Evolutionary conservation across 2,329 filamentous ascomycete species (phyloP).

Genomic region (Pestalotiopsis fici): DNA sequence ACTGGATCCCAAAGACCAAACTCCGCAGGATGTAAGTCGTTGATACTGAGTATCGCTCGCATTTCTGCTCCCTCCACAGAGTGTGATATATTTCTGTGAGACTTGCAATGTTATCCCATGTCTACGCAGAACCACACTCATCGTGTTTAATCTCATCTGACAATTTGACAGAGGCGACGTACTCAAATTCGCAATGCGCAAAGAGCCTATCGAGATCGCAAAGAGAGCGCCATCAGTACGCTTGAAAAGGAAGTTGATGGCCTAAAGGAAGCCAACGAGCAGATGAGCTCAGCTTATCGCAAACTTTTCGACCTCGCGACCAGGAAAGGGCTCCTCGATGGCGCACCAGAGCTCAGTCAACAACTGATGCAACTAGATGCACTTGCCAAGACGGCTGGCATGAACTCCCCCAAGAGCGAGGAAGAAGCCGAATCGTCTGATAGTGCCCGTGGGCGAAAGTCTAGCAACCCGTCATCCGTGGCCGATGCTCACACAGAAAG

Average conservation of each 20-base stretch:
- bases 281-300: slow-evolving; percentile 74
- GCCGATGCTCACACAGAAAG: background rate
- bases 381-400: slow-evolving; percentile 49
- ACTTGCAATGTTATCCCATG: background rate
- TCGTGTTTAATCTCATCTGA: slow-evolving; percentile 15
- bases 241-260: slow-evolving; percentile 70
- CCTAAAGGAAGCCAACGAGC: slow-evolving; percentile 69
- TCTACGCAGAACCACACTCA: background rate
- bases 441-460: slow-evolving; percentile 15
- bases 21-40: slow-evolving; percentile 73
- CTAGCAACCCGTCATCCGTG: slow-evolving; percentile 5
- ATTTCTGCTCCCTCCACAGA: background rate
- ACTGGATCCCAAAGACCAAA: slow-evolving; percentile 76
- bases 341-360: slow-evolving; percentile 56
- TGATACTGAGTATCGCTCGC: background rate
- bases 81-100: background rate
- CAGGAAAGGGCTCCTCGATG: slow-evolving; percentile 56
- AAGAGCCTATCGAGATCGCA: slow-evolving; percentile 80
- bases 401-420: slow-evolving; percentile 18
- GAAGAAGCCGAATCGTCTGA: slow-evolving; percentile 30
- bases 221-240: slow-evolving; percentile 77
- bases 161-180: slow-evolving; percentile 63
- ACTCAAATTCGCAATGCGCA: slow-evolving; percentile 88
- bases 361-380: slow-evolving; percentile 62
- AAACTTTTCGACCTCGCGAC: slow-evolving; percentile 65